Evolutionary conservation across 164 flowering plant genomes (phyloP).

Genomic region (Nymphaea colorata): DNA sequence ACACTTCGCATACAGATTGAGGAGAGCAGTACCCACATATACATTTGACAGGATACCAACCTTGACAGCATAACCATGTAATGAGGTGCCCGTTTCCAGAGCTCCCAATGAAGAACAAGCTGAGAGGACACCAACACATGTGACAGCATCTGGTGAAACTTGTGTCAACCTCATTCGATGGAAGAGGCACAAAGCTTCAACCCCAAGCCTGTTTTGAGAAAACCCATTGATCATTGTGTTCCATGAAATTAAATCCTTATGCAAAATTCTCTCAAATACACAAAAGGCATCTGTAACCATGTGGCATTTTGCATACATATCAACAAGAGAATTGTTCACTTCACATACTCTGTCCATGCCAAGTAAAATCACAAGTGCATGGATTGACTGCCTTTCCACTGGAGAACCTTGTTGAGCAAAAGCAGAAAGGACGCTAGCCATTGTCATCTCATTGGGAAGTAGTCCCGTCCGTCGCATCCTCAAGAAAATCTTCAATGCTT

Average conservation of each 20-base stretch:
- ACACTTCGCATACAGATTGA: slow-evolving; percentile 62
- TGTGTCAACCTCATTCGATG: slow-evolving; percentile 32
- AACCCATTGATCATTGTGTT: slow-evolving; percentile 62
- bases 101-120: slow-evolving; percentile 47
- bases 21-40: slow-evolving; percentile 51
- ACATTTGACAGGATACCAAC: slow-evolving; percentile 39
- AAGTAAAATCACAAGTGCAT: slow-evolving; percentile 34
- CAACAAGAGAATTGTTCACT: slow-evolving; percentile 52
- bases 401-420: slow-evolving; percentile 33
- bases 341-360: slow-evolving; percentile 28
- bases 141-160: slow-evolving; percentile 43
- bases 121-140: slow-evolving; percentile 43
- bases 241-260: slow-evolving; percentile 57
- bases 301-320: slow-evolving; percentile 64
- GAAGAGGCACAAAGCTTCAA: slow-evolving; percentile 39
- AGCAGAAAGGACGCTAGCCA: slow-evolving; percentile 50
- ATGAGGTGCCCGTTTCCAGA: slow-evolving; percentile 29
- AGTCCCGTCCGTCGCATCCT: slow-evolving; percentile 27
- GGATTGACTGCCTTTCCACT: slow-evolving; percentile 35
- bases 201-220: slow-evolving; percentile 34
- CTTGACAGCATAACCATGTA: slow-evolving; percentile 47
- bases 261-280: slow-evolving; percentile 29
- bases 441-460: slow-evolving; percentile 42
- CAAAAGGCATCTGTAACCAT: slow-evolving; percentile 31
- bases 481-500: slow-evolving; percentile 44